Evolutionary conservation across 768 basidiomycete species (phyloP).

Genomic region (Rickenella mellea): DNA sequence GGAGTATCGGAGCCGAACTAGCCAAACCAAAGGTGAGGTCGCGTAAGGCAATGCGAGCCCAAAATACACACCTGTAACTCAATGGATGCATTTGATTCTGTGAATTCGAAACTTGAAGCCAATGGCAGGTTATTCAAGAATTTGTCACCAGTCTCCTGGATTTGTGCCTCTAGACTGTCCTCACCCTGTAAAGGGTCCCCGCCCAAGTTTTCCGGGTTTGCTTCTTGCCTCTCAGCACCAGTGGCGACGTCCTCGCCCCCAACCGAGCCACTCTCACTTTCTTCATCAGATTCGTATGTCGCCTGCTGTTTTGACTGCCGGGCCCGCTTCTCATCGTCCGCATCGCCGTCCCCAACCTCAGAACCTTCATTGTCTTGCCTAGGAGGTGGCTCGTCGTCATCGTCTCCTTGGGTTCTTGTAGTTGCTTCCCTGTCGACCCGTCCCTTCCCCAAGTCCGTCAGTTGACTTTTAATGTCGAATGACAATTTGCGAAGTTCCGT

Average conservation of each 20-base stretch:
- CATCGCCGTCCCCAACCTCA: conserved; percentile 77
- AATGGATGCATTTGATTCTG: conserved; percentile 58
- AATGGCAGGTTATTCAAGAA: conserved; percentile 54
- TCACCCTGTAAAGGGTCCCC: conserved; percentile 15
- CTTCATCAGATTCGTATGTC: conserved; percentile 69
- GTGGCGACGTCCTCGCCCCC: conserved; percentile 41
- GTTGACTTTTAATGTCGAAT: conserved; percentile 68
- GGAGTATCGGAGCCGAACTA: conserved; percentile 86
- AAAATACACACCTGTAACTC: conserved; percentile 63
- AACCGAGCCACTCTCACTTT: conserved; percentile 44
- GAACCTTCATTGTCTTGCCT: conserved; percentile 54
- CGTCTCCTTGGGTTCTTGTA: conserved; percentile 35
- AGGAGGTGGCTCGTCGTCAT: conserved; percentile 36
- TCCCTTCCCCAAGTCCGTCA: conserved; percentile 78
- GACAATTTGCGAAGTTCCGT: conserved; percentile 81
- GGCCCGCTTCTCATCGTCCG: conserved; percentile 66
- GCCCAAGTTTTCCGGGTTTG: conserved; percentile 21
- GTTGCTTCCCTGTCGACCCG: conserved; percentile 36
- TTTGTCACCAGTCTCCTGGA: conserved; percentile 32
- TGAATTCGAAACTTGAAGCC: conserved; percentile 68
- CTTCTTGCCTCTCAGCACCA: conserved; percentile 34
- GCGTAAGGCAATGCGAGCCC: too few species aligned
- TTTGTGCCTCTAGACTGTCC: conserved; percentile 29
- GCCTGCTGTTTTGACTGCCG: conserved; percentile 64
- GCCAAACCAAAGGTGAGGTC: too few species aligned